These are phyloP conservation scores for Kodamaea suecica DNA, from an alignment of 1,139 yeast genomes.

Conservation along the genomic window DNA sequence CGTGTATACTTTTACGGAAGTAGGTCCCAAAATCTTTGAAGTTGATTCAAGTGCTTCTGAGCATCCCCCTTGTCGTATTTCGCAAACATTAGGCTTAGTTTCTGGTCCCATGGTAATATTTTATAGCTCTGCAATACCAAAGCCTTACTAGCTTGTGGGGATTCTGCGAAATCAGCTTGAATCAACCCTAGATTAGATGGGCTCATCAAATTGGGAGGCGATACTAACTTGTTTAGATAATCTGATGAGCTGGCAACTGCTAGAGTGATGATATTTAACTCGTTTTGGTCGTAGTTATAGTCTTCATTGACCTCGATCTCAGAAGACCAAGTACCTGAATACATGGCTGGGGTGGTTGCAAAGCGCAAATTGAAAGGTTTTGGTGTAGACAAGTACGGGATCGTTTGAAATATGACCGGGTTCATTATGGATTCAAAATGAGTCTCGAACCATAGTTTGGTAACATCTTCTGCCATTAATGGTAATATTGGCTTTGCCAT, in stretches of 20 bases:
- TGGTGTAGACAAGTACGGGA: constrained; percentile 60
- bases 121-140: constrained; percentile 13
- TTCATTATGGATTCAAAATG: constrained; percentile 18
- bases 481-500: constrained; percentile 53
- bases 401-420: constrained; percentile 38
- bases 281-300: constrained; percentile 41
- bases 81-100: constrained; percentile 20
- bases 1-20: neutral
- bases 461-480: constrained; percentile 54
- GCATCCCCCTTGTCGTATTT: constrained; percentile 8
- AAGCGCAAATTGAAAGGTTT: constrained; percentile 43
- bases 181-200: constrained; percentile 11
- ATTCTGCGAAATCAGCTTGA: constrained; percentile 13
- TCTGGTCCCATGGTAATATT: constrained; percentile 22
- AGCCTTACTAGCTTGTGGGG: constrained; percentile 12
- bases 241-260: constrained; percentile 34
- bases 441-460: constrained; percentile 45
- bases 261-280: constrained; percentile 30
- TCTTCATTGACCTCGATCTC: constrained; percentile 50
- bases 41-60: constrained; percentile 9
- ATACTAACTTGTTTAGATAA: constrained; percentile 24
- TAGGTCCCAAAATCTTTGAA: constrained; percentile 10
- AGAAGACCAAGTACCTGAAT: constrained; percentile 45
- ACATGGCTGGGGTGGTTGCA: constrained; percentile 29
- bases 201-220: constrained; percentile 23